Evolutionary conservation across 2,329 filamentous ascomycete species (phyloP).

Genomic region (Stagonosporopsis vannaccii): DNA sequence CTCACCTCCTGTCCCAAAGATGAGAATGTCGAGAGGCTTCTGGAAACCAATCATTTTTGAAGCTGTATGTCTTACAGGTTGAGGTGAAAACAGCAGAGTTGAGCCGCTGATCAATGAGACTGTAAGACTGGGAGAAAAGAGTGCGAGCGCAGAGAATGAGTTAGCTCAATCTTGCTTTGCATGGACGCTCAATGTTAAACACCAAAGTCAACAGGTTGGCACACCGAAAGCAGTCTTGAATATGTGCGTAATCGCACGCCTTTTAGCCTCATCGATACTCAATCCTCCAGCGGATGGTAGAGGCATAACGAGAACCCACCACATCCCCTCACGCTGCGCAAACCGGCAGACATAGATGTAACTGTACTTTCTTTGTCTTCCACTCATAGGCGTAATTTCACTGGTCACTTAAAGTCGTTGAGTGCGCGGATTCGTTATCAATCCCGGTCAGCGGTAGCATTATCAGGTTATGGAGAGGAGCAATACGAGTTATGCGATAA

Average conservation of each 20-base stretch:
- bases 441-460: neutral
- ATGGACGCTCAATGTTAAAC: neutral
- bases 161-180: neutral
- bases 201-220: neutral
- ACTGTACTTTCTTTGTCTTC: neutral
- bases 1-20: constrained; percentile 4
- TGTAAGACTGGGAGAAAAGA: neutral
- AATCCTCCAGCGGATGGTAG: neutral
- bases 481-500: neutral
- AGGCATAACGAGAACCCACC: neutral
- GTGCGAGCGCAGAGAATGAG: neutral
- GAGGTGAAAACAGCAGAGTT: neutral
- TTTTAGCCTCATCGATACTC: neutral
- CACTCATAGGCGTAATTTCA: neutral
- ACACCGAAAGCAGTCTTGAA: neutral
- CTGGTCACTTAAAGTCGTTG: neutral
- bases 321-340: neutral
- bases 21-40: constrained; percentile 1
- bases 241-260: neutral
- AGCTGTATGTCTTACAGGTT: neutral
- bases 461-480: neutral
- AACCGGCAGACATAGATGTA: neutral
- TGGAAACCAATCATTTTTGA: neutral
- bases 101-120: neutral
- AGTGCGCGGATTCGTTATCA: neutral